Conservation (phyloP, 2,329 filamentous ascomycete species). For the Trichophyton schoenleinii region DNA sequence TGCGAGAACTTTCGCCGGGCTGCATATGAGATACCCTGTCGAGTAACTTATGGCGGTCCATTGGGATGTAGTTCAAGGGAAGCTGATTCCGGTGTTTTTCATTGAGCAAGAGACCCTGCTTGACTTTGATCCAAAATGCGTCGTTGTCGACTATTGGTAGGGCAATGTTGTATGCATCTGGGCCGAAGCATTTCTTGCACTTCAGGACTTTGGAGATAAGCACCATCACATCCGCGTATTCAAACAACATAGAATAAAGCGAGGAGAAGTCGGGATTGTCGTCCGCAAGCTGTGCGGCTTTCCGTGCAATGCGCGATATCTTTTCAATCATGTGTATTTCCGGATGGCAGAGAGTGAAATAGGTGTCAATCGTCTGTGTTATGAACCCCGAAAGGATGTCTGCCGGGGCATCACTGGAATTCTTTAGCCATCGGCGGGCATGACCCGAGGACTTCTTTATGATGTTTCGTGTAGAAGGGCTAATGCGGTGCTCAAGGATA, state of each 20-base stretch:
- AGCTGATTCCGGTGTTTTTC: neutral
- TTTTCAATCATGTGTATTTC: neutral
- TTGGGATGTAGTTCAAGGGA: neutral
- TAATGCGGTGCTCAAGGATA: neutral
- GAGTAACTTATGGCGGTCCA: neutral
- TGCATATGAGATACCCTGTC: neutral
- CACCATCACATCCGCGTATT: conserved; percentile 9
- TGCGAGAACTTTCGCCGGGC: neutral
- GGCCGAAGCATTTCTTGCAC: conserved; percentile 6
- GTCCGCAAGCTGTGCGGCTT: neutral
- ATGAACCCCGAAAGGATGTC: neutral
- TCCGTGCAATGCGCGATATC: neutral
- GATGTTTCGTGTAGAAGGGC: neutral
- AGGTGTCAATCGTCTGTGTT: neutral
- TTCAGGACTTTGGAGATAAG: conserved; percentile 4
- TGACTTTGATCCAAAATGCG: neutral
- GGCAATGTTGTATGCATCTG: neutral
- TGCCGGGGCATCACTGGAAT: neutral
- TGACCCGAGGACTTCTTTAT: neutral
- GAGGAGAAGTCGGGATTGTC: neutral
- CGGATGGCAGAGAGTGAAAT: neutral
- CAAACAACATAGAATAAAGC: neutral
- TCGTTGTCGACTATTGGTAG: neutral
- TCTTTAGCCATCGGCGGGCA: neutral
- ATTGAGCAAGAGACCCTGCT: neutral